Evolutionary conservation across 2,329 filamentous ascomycete genomes (phyloP), one percentile per base, ranked within the genome.

Genomic region (Pseudopithomyces chartarum): DNA sequence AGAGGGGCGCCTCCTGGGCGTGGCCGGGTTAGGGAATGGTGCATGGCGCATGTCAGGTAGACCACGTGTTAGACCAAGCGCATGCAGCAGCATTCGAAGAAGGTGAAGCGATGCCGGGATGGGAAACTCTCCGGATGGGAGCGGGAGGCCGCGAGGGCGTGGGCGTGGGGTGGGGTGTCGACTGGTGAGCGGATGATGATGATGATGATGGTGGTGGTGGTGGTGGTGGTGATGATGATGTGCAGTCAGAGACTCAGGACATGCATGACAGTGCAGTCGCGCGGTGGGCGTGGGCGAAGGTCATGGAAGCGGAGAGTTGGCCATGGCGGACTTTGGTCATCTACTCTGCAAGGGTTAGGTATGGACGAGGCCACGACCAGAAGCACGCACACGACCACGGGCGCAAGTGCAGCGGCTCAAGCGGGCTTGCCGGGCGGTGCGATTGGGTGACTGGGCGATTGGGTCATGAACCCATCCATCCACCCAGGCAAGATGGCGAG

Each of bases 241-340:
- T 34, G 10, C 45, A 15, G 19, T 48, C 32, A 38, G 33, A 13
- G 20, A 15, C 6, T 13, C 33, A 23, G 32, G 38, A 36, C 38
- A 43, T 51, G 48, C 38, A 43, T 51, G 48, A 51, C 47, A 19
- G 42, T 51, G 48, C 48, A 51, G n/a, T n/a, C n/a, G n/a, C n/a
- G n/a, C n/a, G n/a, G n/a, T 29, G 46, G 46, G 48, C 26, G 23
- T 13, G 47, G 2, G n/a, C 48, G 38, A 51, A 42, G 48, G 38
- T n/a, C 38, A 34, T 43, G 48, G 36, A 51, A 51, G 34, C 38
- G 8, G 48, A 33, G 23, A 39, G 46, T 23, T 47, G 11, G 8
- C 19, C 2, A 47, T 3, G 13, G 19, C 5, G 6, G 15, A 5
- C n/a, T 6, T 13, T n/a, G n/a, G n/a, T n/a, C n/a, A n/a, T n/a